phyloP scores from a whole-genome alignment of 805 yeast species.

The Kodamaea neixiangensis region DNA sequence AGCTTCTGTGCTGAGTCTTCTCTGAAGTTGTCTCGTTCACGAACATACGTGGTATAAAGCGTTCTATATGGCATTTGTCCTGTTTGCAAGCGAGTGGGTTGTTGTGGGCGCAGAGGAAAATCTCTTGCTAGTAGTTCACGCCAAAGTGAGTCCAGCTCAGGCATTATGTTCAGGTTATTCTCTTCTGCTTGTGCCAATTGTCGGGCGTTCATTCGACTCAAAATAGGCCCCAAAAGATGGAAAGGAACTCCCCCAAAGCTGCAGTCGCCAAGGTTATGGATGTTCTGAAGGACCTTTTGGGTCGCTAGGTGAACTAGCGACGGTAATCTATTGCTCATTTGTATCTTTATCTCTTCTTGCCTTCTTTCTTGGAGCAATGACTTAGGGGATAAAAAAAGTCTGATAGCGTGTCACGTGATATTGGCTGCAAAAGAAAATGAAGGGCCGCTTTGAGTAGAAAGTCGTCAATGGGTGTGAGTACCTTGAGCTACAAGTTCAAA shows the following conservation, averaged over 20 bases:
- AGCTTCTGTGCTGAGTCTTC: conserved; percentile 47
- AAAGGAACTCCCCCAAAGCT: conserved; percentile 27
- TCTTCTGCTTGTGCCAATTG: conserved; percentile 42
- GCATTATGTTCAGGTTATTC: conserved; percentile 43
- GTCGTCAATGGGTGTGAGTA: too few species aligned
- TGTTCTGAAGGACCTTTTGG: conserved; percentile 13
- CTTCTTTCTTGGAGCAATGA: background rate
- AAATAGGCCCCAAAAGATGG: conserved; percentile 50
- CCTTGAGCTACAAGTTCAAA: too few species aligned
- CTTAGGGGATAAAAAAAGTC: background rate
- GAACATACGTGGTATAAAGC: conserved; percentile 39
- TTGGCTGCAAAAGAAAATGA: background rate
- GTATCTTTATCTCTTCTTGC: background rate
- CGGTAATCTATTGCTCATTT: conserved; percentile 3
- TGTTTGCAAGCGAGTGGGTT: background rate
- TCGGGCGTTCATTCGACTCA: conserved; percentile 39
- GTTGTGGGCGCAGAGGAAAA: conserved; percentile 46
- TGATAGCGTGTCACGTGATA: background rate
- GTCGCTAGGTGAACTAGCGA: conserved; percentile 15
- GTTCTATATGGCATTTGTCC: conserved; percentile 36
- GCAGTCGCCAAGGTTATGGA: conserved; percentile 12
- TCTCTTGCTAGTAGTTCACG: conserved; percentile 44
- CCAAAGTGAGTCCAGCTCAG: conserved; percentile 50
- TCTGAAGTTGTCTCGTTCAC: conserved; percentile 46
- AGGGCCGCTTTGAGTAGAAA: too few species aligned